phyloP scores from a whole-genome alignment of 1,284 basidiomycete species.

The Vanrija pseudolonga region DNA sequence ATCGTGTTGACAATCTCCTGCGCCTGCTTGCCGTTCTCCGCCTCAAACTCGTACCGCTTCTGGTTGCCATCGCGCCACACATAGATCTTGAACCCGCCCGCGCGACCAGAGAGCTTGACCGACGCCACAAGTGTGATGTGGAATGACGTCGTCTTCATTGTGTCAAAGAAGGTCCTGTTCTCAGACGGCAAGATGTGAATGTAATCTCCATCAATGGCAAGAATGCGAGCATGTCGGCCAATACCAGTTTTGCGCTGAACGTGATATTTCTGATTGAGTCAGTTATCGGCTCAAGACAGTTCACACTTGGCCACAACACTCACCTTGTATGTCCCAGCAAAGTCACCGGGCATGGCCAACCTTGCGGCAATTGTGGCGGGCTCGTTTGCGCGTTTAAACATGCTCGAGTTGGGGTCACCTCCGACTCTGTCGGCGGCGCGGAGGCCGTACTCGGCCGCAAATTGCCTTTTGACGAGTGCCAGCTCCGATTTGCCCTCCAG shows the following conservation, averaged over 20 bases:
- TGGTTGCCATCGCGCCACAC: constrained; percentile 64
- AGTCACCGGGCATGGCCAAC: constrained; percentile 58
- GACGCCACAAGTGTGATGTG: constrained; percentile 82
- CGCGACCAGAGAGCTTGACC: constrained; percentile 78
- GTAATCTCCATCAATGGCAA: constrained; percentile 94
- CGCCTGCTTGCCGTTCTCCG: constrained; percentile 75
- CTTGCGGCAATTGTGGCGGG: constrained; percentile 53
- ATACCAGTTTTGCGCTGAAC: constrained; percentile 95
- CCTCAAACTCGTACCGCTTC: constrained; percentile 97
- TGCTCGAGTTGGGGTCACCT: constrained; percentile 90
- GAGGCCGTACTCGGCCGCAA: constrained; percentile 62
- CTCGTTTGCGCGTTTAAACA: constrained; percentile 80
- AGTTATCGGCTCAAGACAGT: neutral
- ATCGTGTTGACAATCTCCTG: constrained; percentile 44
- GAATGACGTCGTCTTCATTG: constrained; percentile 83
- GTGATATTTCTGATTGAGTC: constrained; percentile 68
- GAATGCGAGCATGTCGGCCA: constrained; percentile 79
- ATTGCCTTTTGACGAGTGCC: constrained; percentile 72
- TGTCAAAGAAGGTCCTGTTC: constrained; percentile 79
- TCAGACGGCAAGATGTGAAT: constrained; percentile 90
- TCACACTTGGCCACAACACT: no score
- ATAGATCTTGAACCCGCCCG: constrained; percentile 78
- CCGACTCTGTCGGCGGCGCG: constrained; percentile 50
- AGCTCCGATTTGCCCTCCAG: constrained; percentile 83
- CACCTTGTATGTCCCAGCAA: constrained; percentile 70